Evolutionary conservation across 352 stramenopile species (phyloP), one percentile per base, ranked within the genome.

Genomic region (Thalassiosira mediterranea): DNA sequence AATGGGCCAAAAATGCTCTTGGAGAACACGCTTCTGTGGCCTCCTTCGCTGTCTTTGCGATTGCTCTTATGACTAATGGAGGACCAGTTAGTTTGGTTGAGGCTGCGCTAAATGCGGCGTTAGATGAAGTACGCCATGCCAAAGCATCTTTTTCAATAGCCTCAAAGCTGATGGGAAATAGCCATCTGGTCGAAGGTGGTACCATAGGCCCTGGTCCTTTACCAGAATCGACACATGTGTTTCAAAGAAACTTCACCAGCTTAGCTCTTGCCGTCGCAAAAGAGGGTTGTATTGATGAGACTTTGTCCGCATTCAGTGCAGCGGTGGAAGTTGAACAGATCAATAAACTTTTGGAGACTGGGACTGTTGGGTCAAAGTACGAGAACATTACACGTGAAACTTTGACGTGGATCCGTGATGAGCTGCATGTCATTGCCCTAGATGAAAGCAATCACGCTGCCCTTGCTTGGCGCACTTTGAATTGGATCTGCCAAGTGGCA

Each of bases 91-190:
- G 57, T 44, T 75, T 86, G 28, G 73, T 86, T 13, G 26, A 81
- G 37, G 78, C 83, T 61, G 49, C 78, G 3, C 48, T 86, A 1
- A 51, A 38, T 2, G 78, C 78, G 10, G 78, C 40, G n/a, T 56
- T 78, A 34, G 78, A 86, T 68, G 78, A 86, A 78, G 61, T 83
- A n/a, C 67, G 69, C 48, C 78, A 86, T 65, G 73, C 78, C 26
- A 56, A 52, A 40, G 69, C 31, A 21, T 86, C 78, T 5, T 86
- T 86, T 70, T 66, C 54, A 3, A 76, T 76, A 44, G 78, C 73
- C 5, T 77, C 72, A 11, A 19, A 47, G 21, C 59, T 86, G 15
- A 38, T 44, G n/a, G 77, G 77, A 11, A 66, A 48, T 4, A 47
- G n/a, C 5, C 37, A 44, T n/a, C 37, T n/a, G n/a, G n/a, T 44